These are phyloP conservation scores for Chytridiales sp. DNA, from an alignment of 371 early-diverging fungal genomes.

Conservation along the genomic window DNA sequence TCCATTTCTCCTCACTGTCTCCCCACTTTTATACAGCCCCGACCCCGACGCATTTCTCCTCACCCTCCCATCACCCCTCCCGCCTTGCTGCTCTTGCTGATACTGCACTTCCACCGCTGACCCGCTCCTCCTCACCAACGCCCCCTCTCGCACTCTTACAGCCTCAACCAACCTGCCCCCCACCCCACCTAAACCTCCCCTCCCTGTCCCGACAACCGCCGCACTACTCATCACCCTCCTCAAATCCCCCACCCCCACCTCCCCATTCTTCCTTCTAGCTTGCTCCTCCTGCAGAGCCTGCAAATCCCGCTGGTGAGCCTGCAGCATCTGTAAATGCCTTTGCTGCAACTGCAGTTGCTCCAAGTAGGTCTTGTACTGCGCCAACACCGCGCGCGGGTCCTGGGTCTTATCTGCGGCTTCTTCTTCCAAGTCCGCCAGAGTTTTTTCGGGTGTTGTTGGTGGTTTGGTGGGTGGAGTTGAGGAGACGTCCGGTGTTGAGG, in stretches of 20 bases:
- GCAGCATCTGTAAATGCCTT: conserved; percentile 23
- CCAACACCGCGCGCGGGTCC: too few species aligned
- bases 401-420: too few species aligned
- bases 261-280: too few species aligned
- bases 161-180: neutral
- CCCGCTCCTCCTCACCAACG: neutral
- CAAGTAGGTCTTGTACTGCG: too few species aligned
- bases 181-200: neutral
- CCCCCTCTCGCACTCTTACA: neutral
- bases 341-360: conserved; percentile 22
- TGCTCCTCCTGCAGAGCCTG: conserved; percentile 17
- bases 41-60: neutral
- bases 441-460: too few species aligned
- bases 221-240: too few species aligned
- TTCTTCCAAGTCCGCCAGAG: too few species aligned
- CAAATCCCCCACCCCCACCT: too few species aligned
- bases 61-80: neutral
- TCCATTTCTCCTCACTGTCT: neutral
- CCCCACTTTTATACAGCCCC: neutral
- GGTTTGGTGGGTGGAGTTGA: too few species aligned
- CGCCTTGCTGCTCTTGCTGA: neutral
- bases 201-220: neutral
- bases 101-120: neutral
- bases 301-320: conserved; percentile 14
- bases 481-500: too few species aligned